Evolutionary conservation across 2,329 filamentous ascomycete genomes (phyloP).

Genomic region (Alternaria sp.): DNA sequence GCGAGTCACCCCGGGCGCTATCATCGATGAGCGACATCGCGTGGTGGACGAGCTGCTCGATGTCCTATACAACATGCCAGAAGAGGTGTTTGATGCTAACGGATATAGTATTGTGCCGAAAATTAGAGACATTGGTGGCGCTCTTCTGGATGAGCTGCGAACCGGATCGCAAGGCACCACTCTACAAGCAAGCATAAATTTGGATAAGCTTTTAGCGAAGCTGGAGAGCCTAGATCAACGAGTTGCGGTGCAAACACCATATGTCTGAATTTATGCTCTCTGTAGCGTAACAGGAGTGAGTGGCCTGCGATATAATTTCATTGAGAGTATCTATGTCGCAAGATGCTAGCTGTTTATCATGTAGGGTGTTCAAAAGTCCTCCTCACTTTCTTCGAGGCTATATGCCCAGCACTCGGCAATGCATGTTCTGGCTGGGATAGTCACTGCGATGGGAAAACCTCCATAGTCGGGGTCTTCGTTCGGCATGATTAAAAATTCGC

Average conservation of each 20-base stretch:
- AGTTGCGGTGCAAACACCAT: constrained; percentile 8
- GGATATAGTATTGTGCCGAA: constrained; percentile 32
- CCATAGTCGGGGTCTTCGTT: constrained; percentile 7
- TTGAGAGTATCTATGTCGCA: not conserved
- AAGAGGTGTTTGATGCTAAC: constrained; percentile 32
- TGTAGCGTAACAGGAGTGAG: not conserved
- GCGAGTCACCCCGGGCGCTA: constrained; percentile 22
- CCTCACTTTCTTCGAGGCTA: constrained; percentile 33
- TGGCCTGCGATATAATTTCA: not conserved
- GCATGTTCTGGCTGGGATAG: constrained; percentile 8
- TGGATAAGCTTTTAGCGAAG: constrained; percentile 25
- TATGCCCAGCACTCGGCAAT: constrained; percentile 35
- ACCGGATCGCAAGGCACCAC: constrained; percentile 22
- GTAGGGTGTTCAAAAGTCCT: constrained; percentile 16
- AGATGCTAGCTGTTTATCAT: not conserved
- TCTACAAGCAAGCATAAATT: constrained; percentile 23
- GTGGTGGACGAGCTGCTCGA: constrained; percentile 30
- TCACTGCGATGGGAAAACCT: constrained; percentile 9
- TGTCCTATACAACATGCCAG: constrained; percentile 25
- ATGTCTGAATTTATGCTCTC: not conserved
- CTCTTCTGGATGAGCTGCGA: constrained; percentile 26
- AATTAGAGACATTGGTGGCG: constrained; percentile 30
- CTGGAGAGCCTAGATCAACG: constrained; percentile 25
- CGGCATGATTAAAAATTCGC: constrained; percentile 13
- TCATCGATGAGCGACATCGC: constrained; percentile 27